Evolutionary conservation across 371 early-diverging fungal species (phyloP), one percentile per base, ranked within the genome.

Genomic region (Amoeboaphelidium protococcarum): DNA sequence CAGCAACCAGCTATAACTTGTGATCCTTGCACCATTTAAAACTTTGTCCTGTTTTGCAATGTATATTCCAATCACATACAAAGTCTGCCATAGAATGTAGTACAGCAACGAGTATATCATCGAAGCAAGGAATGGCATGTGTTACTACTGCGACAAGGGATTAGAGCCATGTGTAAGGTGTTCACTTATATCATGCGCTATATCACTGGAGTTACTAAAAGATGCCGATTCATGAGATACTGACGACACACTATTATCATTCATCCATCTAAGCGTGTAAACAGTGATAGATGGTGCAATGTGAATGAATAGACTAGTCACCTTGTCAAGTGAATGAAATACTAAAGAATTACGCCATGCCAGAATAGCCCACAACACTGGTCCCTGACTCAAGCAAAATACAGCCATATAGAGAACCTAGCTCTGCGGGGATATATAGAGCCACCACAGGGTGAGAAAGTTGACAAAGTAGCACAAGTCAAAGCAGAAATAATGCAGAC

Each of bases 391-490:
- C 16, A 76, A 56, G n/a, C 61, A 54, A 52, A 62, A 76, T 3
- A 67, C 56, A 3, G 72, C 68, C 10, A 64, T 55, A 46, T 71
- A 69, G 31, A 76, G 53, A 0, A 54, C 31, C 10, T 54, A 48
- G 12, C 67, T 67, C 4, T 60, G 47, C 3, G 73, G 72, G 41
- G 65, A 66, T 1, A 62, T 51, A 55, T 67, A 67, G 12, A 74
- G 51, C 31, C 57, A 71, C 3, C 69, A 37, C 20, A 75, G 54
- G 1, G 68, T 62, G 54, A 72, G 61, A 21, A 56, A 58, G 53
- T 77, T 77, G 43, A 72, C 54, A 47, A 67, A 69, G 49, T 76
- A 76, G 46, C 76, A 76, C 26, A 74, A 60, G 65, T 76, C 76
- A 52, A 73, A 73, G 31, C 72, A 56, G 50, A 77, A 77, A 44